A percentile compares a stretch with the other conserved stretches of the same genome.
Conservation (phyloP, 768 basidiomycete genomes). For the Hortiboletus flavorubellus region DNA sequence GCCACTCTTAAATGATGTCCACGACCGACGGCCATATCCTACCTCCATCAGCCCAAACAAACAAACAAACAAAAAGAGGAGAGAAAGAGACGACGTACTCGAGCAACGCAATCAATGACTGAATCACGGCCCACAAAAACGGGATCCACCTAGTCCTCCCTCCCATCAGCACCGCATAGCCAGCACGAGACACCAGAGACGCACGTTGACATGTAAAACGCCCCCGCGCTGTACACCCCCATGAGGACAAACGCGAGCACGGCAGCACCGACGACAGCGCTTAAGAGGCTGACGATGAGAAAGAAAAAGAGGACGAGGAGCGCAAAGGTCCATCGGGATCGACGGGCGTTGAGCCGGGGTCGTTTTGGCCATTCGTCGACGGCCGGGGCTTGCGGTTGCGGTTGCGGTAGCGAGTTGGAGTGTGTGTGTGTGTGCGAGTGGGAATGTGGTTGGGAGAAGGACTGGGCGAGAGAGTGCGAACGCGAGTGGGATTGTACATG, state of each 20-base stretch:
- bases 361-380: conserved; percentile 12
- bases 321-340: conserved; percentile 39
- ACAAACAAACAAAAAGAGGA: not conserved
- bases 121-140: conserved; percentile 40
- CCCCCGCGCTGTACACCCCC: conserved; percentile 36
- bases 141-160: conserved; percentile 35
- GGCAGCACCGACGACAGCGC: conserved; percentile 39
- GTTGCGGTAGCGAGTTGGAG: not conserved
- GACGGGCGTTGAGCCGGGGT: conserved; percentile 30
- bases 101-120: conserved; percentile 38
- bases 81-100: conserved; percentile 10
- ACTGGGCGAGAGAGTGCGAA: not conserved
- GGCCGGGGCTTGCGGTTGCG: not conserved
- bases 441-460: not conserved
- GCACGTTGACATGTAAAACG: conserved; percentile 42
- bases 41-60: not conserved
- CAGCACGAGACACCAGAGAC: not conserved
- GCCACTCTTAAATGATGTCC: conserved; percentile 32
- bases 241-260: conserved; percentile 38
- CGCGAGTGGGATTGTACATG: not conserved
- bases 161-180: not conserved
- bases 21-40: conserved; percentile 45
- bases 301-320: conserved; percentile 40
- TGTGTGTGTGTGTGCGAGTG: not conserved
- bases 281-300: conserved; percentile 31